Percentiles rank a stretch among this genome's conserved stretches.
phyloP scores from a whole-genome alignment of 2,329 filamentous ascomycete genomes.

The Coniella vitis region DNA sequence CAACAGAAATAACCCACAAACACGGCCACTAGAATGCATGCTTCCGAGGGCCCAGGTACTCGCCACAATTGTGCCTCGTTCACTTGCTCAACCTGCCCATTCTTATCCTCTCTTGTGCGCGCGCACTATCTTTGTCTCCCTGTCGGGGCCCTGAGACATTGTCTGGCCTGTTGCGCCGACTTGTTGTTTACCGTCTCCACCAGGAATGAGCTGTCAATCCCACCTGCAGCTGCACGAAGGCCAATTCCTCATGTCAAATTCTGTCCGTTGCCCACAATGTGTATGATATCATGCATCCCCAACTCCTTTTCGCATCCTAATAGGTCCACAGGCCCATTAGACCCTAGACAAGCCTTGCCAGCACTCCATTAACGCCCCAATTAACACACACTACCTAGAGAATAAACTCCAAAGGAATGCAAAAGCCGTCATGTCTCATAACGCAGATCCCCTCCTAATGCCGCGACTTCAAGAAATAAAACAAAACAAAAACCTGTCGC shows the following conservation, averaged over 20 bases:
- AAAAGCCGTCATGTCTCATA: slow-evolving; percentile 9
- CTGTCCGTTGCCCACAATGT: neutral
- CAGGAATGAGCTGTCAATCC: neutral
- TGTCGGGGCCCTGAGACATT: neutral
- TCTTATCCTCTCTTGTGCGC: no score
- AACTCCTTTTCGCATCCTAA: slow-evolving; percentile 4
- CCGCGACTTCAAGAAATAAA: neutral
- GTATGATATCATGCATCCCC: slow-evolving; percentile 6
- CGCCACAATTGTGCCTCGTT: no score
- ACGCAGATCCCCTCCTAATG: neutral
- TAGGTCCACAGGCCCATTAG: neutral
- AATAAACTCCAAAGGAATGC: neutral
- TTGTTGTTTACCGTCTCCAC: slow-evolving; percentile 4
- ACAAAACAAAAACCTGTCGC: neutral
- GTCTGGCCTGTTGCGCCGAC: slow-evolving; percentile 6
- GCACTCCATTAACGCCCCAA: neutral
- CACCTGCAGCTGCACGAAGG: neutral
- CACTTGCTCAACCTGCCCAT: no score
- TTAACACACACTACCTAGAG: neutral
- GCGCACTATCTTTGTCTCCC: no score
- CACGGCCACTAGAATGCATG: no score
- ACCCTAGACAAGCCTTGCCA: neutral
- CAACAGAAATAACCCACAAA: no score
- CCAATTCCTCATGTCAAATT: neutral
- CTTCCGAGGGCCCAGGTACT: no score